Conservation (phyloP, 2,329 filamentous ascomycete species). For the Escovopsis sp. region DNA sequence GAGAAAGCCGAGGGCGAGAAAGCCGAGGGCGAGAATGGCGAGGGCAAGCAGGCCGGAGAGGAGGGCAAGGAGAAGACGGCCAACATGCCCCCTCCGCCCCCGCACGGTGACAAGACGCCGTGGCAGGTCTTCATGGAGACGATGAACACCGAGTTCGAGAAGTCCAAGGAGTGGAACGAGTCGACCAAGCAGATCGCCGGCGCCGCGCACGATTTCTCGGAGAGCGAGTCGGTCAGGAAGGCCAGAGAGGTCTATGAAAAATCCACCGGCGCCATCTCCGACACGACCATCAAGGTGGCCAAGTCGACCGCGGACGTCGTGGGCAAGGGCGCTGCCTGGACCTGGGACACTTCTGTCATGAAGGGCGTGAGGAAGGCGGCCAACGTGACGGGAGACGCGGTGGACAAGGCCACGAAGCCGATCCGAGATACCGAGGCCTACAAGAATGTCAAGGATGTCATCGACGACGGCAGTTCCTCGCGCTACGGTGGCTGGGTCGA, state of each 20-base stretch:
- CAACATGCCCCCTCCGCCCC: conserved; percentile 71
- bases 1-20: conserved; percentile 28
- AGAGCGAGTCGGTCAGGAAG: conserved; percentile 79
- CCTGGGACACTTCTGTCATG: conserved; percentile 88
- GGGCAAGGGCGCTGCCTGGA: conserved; percentile 86
- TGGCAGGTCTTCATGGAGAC: conserved; percentile 99
- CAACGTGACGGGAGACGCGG: conserved; percentile 66
- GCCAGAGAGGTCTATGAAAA: conserved; percentile 77
- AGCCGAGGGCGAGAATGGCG: conserved; percentile 27
- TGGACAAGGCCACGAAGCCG: conserved; percentile 90
- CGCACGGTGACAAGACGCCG: conserved; percentile 93
- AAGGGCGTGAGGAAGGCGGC: conserved; percentile 82
- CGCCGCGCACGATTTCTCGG: conserved; percentile 77
- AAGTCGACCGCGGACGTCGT: conserved; percentile 77
- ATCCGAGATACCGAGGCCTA: conserved; percentile 89
- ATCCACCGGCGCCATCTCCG: conserved; percentile 68
- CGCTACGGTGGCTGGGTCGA: conserved; percentile 94
- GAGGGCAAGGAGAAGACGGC: conserved; percentile 44
- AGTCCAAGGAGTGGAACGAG: conserved; percentile 98
- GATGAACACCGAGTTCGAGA: conserved; percentile 84
- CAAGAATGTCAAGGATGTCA: conserved; percentile 87
- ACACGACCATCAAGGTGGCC: conserved; percentile 62
- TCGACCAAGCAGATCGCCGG: conserved; percentile 89
- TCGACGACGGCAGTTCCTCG: conserved; percentile 92
- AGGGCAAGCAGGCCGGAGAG: conserved; percentile 27